Percentiles rank a stretch among this genome's conserved stretches.
These are phyloP conservation scores for Oryza officinalis DNA, from an alignment of 176 grass and related monocot genomes.

Conservation along the genomic window DNA sequence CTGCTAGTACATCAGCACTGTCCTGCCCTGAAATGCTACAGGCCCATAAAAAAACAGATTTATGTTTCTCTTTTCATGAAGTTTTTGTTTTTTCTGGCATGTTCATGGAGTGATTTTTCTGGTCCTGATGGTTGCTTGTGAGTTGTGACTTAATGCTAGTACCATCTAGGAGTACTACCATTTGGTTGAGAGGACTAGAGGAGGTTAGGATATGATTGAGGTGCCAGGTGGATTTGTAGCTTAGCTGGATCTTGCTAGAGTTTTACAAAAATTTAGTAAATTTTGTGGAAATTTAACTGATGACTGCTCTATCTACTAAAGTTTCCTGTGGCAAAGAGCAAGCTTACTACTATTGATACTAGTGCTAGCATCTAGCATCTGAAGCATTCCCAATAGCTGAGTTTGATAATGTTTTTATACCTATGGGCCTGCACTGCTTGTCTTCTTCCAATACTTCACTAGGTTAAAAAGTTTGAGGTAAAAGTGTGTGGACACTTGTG, in stretches of 20 bases:
- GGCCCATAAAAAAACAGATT: constrained; percentile 20
- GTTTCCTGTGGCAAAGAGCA: too few relatives aligned
- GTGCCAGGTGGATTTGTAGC: too few relatives aligned
- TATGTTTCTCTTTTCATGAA: constrained; percentile 14
- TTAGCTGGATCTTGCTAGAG: too few relatives aligned
- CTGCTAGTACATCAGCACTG: constrained; percentile 33
- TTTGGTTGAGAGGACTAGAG: constrained; percentile 10
- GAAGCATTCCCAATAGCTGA: background rate
- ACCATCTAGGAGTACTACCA: constrained; percentile 14
- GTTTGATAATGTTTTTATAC: background rate
- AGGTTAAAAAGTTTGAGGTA: background rate
- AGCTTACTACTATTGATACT: too few relatives aligned
- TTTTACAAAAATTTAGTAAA: too few relatives aligned
- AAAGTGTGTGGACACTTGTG: background rate
- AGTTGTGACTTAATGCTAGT: constrained; percentile 19
- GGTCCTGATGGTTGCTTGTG: constrained; percentile 15
- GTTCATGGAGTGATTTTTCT: background rate
- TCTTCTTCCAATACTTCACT: background rate
- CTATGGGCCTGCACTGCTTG: background rate
- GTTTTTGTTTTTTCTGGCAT: background rate
- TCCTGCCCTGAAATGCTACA: constrained; percentile 35
- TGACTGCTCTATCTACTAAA: too few relatives aligned
- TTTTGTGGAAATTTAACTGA: too few relatives aligned
- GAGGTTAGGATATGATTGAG: background rate
- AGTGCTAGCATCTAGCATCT: too few relatives aligned